Percentiles rank a stretch among this genome's conserved stretches.
These are phyloP conservation scores for Fusarium sp. DNA, from an alignment of 2,329 filamentous ascomycete genomes.

Conservation along the genomic window DNA sequence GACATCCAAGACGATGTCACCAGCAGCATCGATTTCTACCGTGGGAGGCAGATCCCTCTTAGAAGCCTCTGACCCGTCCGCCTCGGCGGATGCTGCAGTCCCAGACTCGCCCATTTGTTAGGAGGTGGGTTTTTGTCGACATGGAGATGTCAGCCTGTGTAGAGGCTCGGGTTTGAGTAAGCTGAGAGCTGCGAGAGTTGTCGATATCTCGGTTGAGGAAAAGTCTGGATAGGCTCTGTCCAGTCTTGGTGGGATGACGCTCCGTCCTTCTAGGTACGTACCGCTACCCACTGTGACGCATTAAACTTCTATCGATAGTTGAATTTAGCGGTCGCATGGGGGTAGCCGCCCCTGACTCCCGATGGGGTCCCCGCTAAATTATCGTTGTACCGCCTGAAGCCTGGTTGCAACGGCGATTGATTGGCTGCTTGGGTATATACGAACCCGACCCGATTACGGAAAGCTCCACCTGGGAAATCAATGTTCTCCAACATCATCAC, in stretches of 20 bases:
- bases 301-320: slow-evolving; percentile 12
- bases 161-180: slow-evolving; percentile 16
- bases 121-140: slow-evolving; percentile 32
- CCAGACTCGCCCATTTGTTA: slow-evolving; percentile 47
- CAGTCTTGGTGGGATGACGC: slow-evolving; percentile 28
- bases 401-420: slow-evolving; percentile 10
- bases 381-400: slow-evolving; percentile 30
- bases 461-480: slow-evolving; percentile 39
- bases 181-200: slow-evolving; percentile 8
- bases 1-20: slow-evolving; percentile 73
- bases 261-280: slow-evolving; percentile 22
- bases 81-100: slow-evolving; percentile 45
- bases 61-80: slow-evolving; percentile 43
- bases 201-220: slow-evolving; percentile 13
- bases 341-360: slow-evolving; percentile 35
- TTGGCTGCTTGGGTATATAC: slow-evolving; percentile 30
- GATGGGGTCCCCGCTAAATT: slow-evolving; percentile 38
- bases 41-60: slow-evolving; percentile 48
- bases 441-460: slow-evolving; percentile 19
- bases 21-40: slow-evolving; percentile 62
- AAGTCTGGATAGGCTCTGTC: neutral
- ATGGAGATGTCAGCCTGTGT: slow-evolving; percentile 37
- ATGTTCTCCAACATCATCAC: slow-evolving; percentile 42
- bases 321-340: slow-evolving; percentile 32
- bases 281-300: slow-evolving; percentile 3